Percentiles rank a stretch among this genome's conserved stretches.
These are phyloP conservation scores for Microbotryum intermedium DNA, from an alignment of 1,284 basidiomycete genomes.

Conservation along the genomic window DNA sequence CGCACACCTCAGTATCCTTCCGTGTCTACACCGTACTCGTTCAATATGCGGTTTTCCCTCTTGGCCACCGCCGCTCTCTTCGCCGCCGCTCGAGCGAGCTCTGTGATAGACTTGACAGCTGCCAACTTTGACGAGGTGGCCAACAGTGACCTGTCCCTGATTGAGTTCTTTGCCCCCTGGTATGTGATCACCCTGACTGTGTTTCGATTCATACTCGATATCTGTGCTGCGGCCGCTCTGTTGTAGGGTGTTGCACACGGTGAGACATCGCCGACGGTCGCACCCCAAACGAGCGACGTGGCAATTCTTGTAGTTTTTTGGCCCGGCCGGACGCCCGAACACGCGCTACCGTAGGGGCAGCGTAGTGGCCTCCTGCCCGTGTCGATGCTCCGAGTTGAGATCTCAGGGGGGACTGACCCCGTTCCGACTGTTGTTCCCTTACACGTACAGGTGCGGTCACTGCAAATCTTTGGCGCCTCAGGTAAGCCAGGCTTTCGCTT, in stretches of 20 bases:
- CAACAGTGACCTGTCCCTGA: slow-evolving; percentile 68
- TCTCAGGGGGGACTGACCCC: background rate
- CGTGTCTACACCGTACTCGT: background rate
- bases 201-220: background rate
- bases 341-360: slow-evolving; percentile 3
- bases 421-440: background rate
- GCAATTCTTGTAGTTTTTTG: background rate
- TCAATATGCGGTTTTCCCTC: slow-evolving; percentile 9
- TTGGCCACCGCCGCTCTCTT: slow-evolving; percentile 13
- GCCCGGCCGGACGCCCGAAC: too few species aligned
- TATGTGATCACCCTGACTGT: slow-evolving; percentile 37
- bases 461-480: slow-evolving; percentile 59
- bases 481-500: slow-evolving; percentile 17
- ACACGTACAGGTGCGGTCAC: slow-evolving; percentile 43
- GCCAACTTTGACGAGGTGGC: slow-evolving; percentile 62
- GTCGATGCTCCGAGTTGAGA: background rate
- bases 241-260: background rate
- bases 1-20: background rate
- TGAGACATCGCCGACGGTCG: background rate
- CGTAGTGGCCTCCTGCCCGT: background rate
- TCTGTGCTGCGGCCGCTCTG: background rate
- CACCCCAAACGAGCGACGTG: background rate
- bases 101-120: slow-evolving; percentile 31
- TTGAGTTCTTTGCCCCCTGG: slow-evolving; percentile 96
- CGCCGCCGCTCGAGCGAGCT: slow-evolving; percentile 13